Evolutionary conservation across 768 basidiomycete species (phyloP), one percentile per base, ranked within the genome.

Genomic region (Scleroderma citrinum): DNA sequence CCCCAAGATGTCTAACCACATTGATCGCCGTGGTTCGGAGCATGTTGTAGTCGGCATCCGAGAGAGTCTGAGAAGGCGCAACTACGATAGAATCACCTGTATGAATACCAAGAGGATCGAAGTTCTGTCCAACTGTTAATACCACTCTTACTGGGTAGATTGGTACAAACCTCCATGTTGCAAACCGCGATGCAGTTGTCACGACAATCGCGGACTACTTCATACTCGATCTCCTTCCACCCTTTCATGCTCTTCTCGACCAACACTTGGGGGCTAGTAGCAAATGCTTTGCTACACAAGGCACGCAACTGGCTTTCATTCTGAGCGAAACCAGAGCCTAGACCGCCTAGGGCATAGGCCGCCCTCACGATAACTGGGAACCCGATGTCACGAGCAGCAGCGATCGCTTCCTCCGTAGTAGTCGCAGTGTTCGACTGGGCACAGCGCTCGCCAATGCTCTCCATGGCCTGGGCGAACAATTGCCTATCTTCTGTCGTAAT

Each of bases 171-270:
- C 89, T 99, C 95, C 95, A 99, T 99, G 74, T 99, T 99, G 72
- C 95, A 99, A 54, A 98, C 95, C 1, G 94, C 95, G 71, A 98
- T 98, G 65, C 95, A 98, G 65, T 99, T 99, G 64, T 98, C 91
- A 54, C 90, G 78, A 72, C 93, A 97, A 69, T 99, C 95, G 51
- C 95, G 79, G 11, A 98, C 95, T 44, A 99, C 95, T 65, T 99
- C 95, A 59, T 99, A 99, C 72, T 99, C 95, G 56, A 99, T 95
- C 75, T 99, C 95, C 71, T 99, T 98, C 95, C 95, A 99, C 2
- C 95, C 95, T 71, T 98, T 98, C 95, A 98, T 98, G 59, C 90
- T 93, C 77, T 84, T 94, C 76, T 99, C 96, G 14, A 99, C 92
- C n/a, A 99, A 76, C 0, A 99, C 94, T 69, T 98, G 96, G 38